Percentiles rank a stretch among this genome's conserved stretches.
phyloP scores from a whole-genome alignment of 129 eudicot species.

The Calendula officinalis region DNA sequence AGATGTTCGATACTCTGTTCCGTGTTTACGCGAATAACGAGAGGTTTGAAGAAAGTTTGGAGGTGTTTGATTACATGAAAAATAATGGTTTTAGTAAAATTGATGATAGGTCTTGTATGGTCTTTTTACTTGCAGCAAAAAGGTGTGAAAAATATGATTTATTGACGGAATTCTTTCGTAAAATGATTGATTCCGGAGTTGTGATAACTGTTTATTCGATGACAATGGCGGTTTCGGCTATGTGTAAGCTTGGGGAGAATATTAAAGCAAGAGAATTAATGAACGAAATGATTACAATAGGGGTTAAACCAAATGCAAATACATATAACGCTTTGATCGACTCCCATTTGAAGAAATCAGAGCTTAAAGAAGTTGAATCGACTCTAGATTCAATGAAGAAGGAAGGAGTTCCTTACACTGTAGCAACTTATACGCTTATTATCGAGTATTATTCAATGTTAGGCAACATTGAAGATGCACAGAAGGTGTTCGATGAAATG shows the following conservation, averaged over 20 bases:
- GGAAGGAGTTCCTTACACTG: conserved; percentile 44
- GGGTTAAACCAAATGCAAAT: conserved; percentile 59
- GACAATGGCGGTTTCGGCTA: conserved; percentile 57
- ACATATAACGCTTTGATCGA: conserved; percentile 63
- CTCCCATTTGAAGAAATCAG: conserved; percentile 50
- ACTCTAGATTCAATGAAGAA: conserved; percentile 53
- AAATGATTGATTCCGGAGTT: conserved; percentile 67
- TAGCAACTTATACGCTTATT: conserved; percentile 62
- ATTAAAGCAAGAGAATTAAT: conserved; percentile 55
- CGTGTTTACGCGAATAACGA: conserved; percentile 72
- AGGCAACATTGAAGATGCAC: conserved; percentile 52
- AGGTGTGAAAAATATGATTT: conserved; percentile 37
- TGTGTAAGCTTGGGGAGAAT: conserved; percentile 60
- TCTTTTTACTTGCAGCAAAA: conserved; percentile 68
- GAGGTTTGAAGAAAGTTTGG: conserved; percentile 52
- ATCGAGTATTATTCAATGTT: conserved; percentile 38
- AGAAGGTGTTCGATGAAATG: conserved; percentile 62
- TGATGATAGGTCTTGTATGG: conserved; percentile 89
- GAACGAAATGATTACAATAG: conserved; percentile 38
- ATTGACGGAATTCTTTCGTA: conserved; percentile 42
- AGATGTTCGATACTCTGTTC: conserved; percentile 72
- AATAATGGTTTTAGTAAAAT: conserved; percentile 49
- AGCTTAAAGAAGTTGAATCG: conserved; percentile 39
- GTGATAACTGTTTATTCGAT: conserved; percentile 61
- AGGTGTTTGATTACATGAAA: conserved; percentile 66